Conservation (phyloP, 2,329 filamentous ascomycete genomes). For the Exophiala lecanii-corni region DNA sequence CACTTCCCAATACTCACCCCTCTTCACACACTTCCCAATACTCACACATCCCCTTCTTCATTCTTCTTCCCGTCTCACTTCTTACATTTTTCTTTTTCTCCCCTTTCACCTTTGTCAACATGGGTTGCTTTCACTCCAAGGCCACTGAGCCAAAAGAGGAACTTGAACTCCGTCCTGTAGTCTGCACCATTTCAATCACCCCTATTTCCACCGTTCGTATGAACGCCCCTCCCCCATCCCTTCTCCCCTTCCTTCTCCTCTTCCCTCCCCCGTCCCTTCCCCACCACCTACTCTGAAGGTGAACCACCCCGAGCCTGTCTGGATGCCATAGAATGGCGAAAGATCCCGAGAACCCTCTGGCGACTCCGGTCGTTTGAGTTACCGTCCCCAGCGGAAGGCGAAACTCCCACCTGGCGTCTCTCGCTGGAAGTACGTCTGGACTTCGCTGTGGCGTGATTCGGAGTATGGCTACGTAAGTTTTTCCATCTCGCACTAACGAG, state of each 20-base stretch:
- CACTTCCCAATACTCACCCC: too few species aligned
- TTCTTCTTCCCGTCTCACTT: not conserved
- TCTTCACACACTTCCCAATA: too few species aligned
- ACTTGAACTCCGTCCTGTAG: not conserved
- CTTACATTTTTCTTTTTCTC: not conserved
- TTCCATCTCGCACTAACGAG: too few species aligned
- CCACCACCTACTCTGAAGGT: not conserved
- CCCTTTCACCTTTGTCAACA: not conserved
- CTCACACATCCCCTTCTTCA: not conserved
- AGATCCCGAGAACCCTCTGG: not conserved
- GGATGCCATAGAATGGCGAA: too few species aligned
- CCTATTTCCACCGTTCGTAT: not conserved
- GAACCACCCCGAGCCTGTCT: too few species aligned
- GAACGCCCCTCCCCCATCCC: not conserved
- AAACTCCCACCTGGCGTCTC: not conserved
- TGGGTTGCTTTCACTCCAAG: not conserved
- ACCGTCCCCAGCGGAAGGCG: not conserved
- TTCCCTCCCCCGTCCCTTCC: not conserved
- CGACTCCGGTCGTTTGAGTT: not conserved
- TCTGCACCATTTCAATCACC: not conserved
- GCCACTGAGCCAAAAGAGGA: not conserved
- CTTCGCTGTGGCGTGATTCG: not conserved
- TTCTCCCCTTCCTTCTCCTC: not conserved
- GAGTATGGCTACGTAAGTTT: not conserved
- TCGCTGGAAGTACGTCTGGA: not conserved